Evolutionary conservation across 257 asterid species (phyloP).

Genomic region (Solanum piurae): DNA sequence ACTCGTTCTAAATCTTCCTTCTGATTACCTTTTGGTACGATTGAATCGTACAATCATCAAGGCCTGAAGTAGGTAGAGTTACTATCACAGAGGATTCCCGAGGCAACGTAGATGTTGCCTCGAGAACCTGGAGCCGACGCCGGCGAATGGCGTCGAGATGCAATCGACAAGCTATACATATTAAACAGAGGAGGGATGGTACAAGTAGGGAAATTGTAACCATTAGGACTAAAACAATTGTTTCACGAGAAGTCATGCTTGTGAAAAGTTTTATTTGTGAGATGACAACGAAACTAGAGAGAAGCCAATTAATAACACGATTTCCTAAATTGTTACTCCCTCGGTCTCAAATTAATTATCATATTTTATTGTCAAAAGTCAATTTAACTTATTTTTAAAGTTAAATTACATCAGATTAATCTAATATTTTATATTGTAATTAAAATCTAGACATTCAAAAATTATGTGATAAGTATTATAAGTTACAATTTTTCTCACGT

Average conservation of each 20-base stretch:
- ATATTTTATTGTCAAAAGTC: not conserved
- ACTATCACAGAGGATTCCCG: not conserved
- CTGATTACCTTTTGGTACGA: conserved; percentile 5
- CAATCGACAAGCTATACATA: not conserved
- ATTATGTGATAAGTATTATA: too few relatives aligned
- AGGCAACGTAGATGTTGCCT: not conserved
- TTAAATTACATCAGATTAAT: not conserved
- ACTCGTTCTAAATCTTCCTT: not conserved
- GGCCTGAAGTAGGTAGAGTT: not conserved
- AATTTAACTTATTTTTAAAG: not conserved
- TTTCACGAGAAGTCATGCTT: not conserved
- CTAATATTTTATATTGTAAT: too few relatives aligned
- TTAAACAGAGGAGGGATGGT: not conserved
- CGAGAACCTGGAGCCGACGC: not conserved
- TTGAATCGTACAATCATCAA: conserved; percentile 10
- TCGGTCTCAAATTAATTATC: not conserved
- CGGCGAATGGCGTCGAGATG: not conserved
- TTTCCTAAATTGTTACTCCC: not conserved
- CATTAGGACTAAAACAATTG: not conserved
- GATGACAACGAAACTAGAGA: not conserved
- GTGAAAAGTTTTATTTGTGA: not conserved
- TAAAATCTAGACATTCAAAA: too few relatives aligned
- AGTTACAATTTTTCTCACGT: not conserved
- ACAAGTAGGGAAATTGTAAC: not conserved
- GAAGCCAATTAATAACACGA: not conserved